Base-by-base conservation (phyloP, 2,329 filamentous ascomycete species). In the Aurifilum marmelostoma region DNA sequence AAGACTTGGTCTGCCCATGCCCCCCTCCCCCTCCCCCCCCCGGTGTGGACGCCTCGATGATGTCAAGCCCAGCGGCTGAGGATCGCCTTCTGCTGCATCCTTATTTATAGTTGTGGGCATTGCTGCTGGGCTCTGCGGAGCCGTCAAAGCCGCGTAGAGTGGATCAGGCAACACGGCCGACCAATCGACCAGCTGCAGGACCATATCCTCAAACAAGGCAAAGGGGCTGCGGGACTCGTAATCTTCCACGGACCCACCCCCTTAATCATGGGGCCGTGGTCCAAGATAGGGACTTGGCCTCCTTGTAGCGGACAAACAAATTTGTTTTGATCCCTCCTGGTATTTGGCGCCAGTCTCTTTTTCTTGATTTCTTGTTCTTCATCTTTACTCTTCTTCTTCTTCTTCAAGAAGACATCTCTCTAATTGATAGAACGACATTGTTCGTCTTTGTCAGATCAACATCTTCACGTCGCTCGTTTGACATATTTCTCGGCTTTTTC, bases 211-310 rank as follows among this genome's bases (percentile, higher is more conserved):
- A 65, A 59, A 60, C 65, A 66, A 60, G 54, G 65, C 54, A 60
- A 60, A 60, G 54, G 41, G 41, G 65, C 9, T 59, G 29, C 54
- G 56, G 54, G 65, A 60, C 65, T 66, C 56, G 65, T 66, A 66
- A 66, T 66, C 65, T 60, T n/a, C 27, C 27, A 47, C n/a, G 27
- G 65, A 60, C 65, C 65, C 65, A 61, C 65, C 65, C 65, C 65
- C 65, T 60, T 41, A 66, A 63, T 63, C 27, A 66, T 37, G 65
- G 34, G 21, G 16, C 27, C n/a, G 52, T 34, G 34, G 34, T 34
- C 34, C n/a, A 16, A 14, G 27, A 9, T 3, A 21, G 21, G 21
- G n/a, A 24, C 59, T n/a, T 34, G 29, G n/a, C 39, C 37, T 66
- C n/a, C 43, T 50, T 29, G 29, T 21, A 39, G 32, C 41, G 43